phyloP scores from a whole-genome alignment of 352 stramenopile genomes.

The Peronospora destructor region DNA sequence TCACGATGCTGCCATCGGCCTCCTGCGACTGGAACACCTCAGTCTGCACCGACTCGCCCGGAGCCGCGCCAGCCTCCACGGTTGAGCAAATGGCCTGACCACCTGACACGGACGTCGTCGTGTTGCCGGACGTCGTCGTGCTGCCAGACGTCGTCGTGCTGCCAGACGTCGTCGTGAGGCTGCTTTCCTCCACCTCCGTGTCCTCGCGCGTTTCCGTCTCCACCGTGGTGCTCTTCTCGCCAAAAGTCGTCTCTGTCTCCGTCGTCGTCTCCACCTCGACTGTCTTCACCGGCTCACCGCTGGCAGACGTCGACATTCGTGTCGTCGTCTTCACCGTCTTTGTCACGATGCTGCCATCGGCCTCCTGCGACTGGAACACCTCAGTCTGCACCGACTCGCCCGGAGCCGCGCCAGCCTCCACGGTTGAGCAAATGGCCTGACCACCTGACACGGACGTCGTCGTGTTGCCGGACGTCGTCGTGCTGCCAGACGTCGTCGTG shows the following conservation, averaged over 20 bases:
- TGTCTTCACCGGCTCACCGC: constrained; percentile 12
- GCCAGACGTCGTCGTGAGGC: constrained; percentile 6
- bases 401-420: not conserved
- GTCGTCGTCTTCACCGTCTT: constrained; percentile 13
- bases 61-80: constrained; percentile 6
- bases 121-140: constrained; percentile 2
- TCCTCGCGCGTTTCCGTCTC: constrained; percentile 17
- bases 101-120: constrained; percentile 4
- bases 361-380: constrained; percentile 17
- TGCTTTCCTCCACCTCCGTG: constrained; percentile 11
- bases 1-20: constrained; percentile 8
- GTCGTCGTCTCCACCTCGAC: constrained; percentile 16
- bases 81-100: constrained; percentile 3
- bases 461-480: constrained; percentile 1
- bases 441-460: constrained; percentile 3
- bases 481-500: constrained; percentile 1
- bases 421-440: not conserved
- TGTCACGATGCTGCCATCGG: constrained; percentile 15
- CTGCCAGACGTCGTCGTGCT: constrained; percentile 1
- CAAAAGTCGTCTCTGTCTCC: constrained; percentile 14
- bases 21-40: constrained; percentile 9
- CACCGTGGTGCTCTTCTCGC: constrained; percentile 18
- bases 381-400: constrained; percentile 17
- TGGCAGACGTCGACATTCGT: constrained; percentile 5
- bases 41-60: constrained; percentile 3